Conservation (phyloP, 306 rosid genomes). For the Nissolia schottii region DNA sequence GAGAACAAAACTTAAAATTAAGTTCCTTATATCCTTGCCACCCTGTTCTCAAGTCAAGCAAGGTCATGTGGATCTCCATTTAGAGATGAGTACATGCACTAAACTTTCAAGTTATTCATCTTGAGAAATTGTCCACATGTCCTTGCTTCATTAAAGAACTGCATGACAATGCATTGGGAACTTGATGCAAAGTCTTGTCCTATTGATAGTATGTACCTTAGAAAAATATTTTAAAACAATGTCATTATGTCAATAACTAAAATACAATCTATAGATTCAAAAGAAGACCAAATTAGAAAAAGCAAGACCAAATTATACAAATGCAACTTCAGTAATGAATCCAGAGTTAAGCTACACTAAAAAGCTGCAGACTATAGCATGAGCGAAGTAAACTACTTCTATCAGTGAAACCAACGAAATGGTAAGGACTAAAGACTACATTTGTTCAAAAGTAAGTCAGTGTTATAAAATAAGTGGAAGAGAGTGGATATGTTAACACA, state of each 20-base stretch:
- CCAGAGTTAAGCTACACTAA: not conserved
- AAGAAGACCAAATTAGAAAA: not conserved
- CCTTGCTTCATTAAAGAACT: too few relatives aligned
- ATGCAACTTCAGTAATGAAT: not conserved
- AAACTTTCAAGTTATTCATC: too few relatives aligned
- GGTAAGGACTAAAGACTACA: not conserved
- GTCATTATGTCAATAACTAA: too few relatives aligned
- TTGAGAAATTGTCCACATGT: too few relatives aligned
- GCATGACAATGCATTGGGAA: too few relatives aligned
- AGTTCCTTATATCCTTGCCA: too few relatives aligned
- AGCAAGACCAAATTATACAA: not conserved
- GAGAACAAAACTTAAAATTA: not conserved
- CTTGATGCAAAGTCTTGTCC: too few relatives aligned
- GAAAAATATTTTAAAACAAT: constrained; percentile 10
- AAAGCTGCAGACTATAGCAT: not conserved
- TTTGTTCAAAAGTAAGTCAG: not conserved
- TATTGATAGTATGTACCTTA: not conserved
- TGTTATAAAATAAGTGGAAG: not conserved
- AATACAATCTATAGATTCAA: not conserved
- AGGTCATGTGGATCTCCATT: too few relatives aligned
- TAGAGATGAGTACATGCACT: too few relatives aligned
- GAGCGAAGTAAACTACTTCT: too few relatives aligned
- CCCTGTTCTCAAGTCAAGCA: too few relatives aligned
- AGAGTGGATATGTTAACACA: too few relatives aligned
- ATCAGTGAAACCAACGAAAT: not conserved